Conservation (phyloP, 768 basidiomycete genomes). For the Kwoniella bestiolae region DNA sequence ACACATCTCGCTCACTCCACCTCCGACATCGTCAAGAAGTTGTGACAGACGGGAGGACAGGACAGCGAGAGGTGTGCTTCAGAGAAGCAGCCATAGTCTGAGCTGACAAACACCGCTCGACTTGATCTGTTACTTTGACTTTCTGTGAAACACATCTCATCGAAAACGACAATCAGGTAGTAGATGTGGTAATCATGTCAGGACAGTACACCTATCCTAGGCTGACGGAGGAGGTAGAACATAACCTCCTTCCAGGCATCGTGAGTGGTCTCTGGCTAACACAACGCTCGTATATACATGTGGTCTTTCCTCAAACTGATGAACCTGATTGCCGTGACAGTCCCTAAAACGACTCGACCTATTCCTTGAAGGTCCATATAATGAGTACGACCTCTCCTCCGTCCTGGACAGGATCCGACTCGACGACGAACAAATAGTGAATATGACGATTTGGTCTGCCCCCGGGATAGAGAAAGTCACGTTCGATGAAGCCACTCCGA, state of each 20-base stretch:
- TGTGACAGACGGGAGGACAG: too few relatives aligned
- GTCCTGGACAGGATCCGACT: constrained; percentile 73
- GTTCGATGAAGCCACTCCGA: constrained; percentile 72
- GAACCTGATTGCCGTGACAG: background rate
- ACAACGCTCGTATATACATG: too few relatives aligned
- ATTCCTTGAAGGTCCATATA: constrained; percentile 70
- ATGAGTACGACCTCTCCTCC: constrained; percentile 78
- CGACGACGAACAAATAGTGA: constrained; percentile 65
- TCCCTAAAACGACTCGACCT: constrained; percentile 22
- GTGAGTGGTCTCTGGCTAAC: constrained; percentile 11
- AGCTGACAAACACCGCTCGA: too few relatives aligned
- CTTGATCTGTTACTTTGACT: too few relatives aligned
- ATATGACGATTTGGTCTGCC: constrained; percentile 86
- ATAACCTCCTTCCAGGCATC: constrained; percentile 25
- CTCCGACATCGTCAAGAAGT: background rate
- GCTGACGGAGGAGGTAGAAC: constrained; percentile 28
- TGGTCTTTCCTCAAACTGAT: too few relatives aligned
- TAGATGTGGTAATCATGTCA: too few relatives aligned
- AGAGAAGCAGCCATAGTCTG: too few relatives aligned
- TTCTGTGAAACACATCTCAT: too few relatives aligned
- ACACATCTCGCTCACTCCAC: background rate
- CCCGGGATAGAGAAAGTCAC: constrained; percentile 77
- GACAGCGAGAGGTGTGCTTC: too few relatives aligned
- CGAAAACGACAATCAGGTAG: too few relatives aligned
- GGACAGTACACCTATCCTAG: constrained; percentile 15